Evolutionary conservation across 169 alveolate genomes (phyloP).

Genomic region (Plasmodium berghei): DNA sequence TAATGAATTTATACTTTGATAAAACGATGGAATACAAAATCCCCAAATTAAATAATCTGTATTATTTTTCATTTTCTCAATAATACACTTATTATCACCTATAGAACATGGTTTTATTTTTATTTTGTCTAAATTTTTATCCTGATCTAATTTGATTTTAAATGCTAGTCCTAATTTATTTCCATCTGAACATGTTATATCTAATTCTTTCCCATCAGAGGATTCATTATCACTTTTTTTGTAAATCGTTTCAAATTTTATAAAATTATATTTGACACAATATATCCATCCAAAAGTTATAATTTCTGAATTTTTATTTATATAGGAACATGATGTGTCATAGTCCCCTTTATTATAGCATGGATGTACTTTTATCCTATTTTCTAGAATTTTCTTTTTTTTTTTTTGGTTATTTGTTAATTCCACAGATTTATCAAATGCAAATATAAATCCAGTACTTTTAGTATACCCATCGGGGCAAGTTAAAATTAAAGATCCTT

Average conservation of each 20-base stretch:
- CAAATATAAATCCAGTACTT: conserved; percentile 62
- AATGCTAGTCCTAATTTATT: conserved; percentile 34
- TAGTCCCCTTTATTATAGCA: conserved; percentile 56
- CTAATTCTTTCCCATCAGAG: neutral
- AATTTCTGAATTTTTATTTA: conserved; percentile 16
- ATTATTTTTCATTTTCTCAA: conserved; percentile 16
- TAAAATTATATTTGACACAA: conserved; percentile 44
- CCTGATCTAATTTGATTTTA: conserved; percentile 43
- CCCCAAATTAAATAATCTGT: conserved; percentile 69
- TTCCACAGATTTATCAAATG: conserved; percentile 12
- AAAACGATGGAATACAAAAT: conserved; percentile 45
- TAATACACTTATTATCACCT: conserved; percentile 44
- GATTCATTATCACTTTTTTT: neutral
- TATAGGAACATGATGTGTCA: conserved; percentile 53
- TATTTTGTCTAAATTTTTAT: conserved; percentile 27
- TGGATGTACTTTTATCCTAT: conserved; percentile 30
- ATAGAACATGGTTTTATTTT: conserved; percentile 42
- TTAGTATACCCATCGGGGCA: conserved; percentile 71
- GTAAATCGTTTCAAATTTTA: conserved; percentile 46
- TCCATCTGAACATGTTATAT: conserved; percentile 45
- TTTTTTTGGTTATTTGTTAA: neutral
- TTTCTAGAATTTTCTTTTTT: neutral
- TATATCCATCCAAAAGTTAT: conserved; percentile 68
- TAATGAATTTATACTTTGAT: conserved; percentile 29
- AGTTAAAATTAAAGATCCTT: conserved; percentile 68